These are phyloP conservation scores for Teunomyces barrocoloradensis DNA, from an alignment of 805 yeast species.

Conservation along the genomic window DNA sequence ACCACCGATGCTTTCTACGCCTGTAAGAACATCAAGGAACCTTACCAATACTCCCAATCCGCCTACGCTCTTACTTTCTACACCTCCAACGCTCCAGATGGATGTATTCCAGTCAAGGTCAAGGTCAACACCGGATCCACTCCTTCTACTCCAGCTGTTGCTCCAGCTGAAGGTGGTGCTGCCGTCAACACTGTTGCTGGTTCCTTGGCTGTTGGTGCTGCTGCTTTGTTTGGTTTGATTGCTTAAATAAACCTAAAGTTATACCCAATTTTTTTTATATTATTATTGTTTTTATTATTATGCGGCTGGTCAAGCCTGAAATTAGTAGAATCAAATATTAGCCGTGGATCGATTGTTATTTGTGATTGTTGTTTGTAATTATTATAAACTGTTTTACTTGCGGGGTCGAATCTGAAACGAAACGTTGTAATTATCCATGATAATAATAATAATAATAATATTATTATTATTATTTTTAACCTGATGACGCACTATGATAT, in stretches of 20 bases:
- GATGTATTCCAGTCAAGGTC: constrained; percentile 14
- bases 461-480: too few relatives aligned
- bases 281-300: too few relatives aligned
- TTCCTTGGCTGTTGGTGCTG: background rate
- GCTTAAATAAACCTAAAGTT: background rate
- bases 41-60: constrained; percentile 34
- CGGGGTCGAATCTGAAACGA: too few relatives aligned
- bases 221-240: background rate
- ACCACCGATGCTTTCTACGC: constrained; percentile 31
- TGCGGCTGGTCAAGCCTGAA: too few relatives aligned
- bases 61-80: constrained; percentile 18
- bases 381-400: too few relatives aligned
- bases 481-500: too few relatives aligned
- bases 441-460: too few relatives aligned
- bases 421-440: too few relatives aligned
- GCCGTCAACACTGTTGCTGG: background rate
- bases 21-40: constrained; percentile 43
- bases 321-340: too few relatives aligned
- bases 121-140: background rate
- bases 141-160: background rate
- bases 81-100: constrained; percentile 26
- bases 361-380: too few relatives aligned
- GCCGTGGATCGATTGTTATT: too few relatives aligned
- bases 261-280: background rate
- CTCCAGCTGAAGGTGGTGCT: background rate